Conservation (phyloP, 345 rosid genomes). For the Eucalyptus regnans region DNA sequence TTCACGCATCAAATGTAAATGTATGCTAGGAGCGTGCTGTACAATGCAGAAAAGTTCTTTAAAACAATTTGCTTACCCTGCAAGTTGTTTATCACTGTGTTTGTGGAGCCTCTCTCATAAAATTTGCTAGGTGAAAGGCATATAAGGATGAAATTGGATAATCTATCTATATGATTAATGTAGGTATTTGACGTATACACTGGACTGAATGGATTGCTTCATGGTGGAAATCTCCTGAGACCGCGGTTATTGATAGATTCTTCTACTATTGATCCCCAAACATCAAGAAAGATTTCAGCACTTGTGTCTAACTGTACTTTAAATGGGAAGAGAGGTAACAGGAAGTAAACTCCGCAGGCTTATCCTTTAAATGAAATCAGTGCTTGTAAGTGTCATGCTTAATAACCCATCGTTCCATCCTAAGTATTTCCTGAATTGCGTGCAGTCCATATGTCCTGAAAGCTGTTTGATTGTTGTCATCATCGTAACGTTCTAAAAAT, state of each 20-base stretch:
- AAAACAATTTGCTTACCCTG: background rate
- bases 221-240: constrained; percentile 36
- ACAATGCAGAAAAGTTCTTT: background rate
- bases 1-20: background rate
- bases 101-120: background rate
- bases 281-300: constrained; percentile 58
- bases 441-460: background rate
- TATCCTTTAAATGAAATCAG: background rate
- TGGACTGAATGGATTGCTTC: constrained; percentile 70
- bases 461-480: background rate
- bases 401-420: background rate
- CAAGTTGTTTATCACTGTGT: background rate
- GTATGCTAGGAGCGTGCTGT: background rate
- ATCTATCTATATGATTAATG: background rate
- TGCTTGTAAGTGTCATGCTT: background rate
- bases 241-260: constrained; percentile 72
- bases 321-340: constrained; percentile 52
- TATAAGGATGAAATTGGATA: background rate
- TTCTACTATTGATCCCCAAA: constrained; percentile 88
- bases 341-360: background rate
- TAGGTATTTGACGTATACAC: constrained; percentile 83
- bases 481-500: background rate
- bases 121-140: background rate
- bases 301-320: constrained; percentile 45
- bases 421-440: background rate